Conservation (phyloP, 1,284 basidiomycete genomes). For the Xerocomus amazonicus region DNA sequence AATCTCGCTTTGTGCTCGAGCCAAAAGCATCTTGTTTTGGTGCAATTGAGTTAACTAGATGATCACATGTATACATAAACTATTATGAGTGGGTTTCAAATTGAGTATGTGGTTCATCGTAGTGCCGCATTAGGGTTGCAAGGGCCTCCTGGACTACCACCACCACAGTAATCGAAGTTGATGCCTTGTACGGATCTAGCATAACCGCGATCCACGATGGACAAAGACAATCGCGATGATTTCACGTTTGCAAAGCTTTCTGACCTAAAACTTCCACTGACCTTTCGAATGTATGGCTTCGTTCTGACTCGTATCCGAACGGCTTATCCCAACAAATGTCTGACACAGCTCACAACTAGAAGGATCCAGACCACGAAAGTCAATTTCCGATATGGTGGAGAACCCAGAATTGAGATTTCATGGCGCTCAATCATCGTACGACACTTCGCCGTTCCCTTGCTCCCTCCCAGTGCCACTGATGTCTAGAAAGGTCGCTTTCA, state of each 20-base stretch:
- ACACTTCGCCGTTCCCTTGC: conserved; percentile 7
- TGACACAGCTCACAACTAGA: conserved; percentile 75
- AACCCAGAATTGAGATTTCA: conserved; percentile 76
- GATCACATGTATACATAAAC: conserved; percentile 12
- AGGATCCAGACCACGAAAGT: conserved; percentile 64
- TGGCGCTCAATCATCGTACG: conserved; percentile 75
- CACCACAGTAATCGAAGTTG: background rate
- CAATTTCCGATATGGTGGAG: conserved; percentile 74
- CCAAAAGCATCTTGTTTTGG: conserved; percentile 24
- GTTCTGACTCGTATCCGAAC: conserved; percentile 4
- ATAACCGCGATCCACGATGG: conserved; percentile 41
- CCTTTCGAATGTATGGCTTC: conserved; percentile 76
- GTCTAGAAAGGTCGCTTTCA: conserved; percentile 56
- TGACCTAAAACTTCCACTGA: conserved; percentile 82
- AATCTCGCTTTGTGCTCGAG: conserved; percentile 10
- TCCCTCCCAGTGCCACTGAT: conserved; percentile 18
- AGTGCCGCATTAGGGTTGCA: background rate
- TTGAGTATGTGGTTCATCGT: background rate
- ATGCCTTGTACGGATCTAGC: no score
- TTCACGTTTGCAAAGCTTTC: conserved; percentile 88
- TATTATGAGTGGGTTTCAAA: no score
- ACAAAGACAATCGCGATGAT: conserved; percentile 76
- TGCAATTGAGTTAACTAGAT: conserved; percentile 19
- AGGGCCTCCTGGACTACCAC: background rate
- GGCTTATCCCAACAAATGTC: conserved; percentile 7